Evolutionary conservation across 495 filamentous ascomycete genomes (phyloP), one percentile per base, ranked within the genome.

Genomic region (Physcia stellaris): DNA sequence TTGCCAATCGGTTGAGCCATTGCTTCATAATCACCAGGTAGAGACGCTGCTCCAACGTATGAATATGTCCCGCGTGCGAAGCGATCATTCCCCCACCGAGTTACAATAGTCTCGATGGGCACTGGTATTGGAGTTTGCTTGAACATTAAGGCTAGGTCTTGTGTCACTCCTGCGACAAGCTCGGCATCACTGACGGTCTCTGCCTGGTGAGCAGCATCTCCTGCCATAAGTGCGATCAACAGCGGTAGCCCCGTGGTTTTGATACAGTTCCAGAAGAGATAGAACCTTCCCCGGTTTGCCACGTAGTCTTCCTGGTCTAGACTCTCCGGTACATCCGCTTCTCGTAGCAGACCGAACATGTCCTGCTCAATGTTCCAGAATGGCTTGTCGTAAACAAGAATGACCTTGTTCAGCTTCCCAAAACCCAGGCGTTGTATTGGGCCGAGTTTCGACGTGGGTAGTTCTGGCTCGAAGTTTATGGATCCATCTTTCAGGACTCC

Each of bases 191-290:
- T 65, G 7, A 70, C 79, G 30, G 60, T 63, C 58, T 99, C 90
- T 1, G 84, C 81, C 45, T 93, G 75, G 43, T 80, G 77, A 20
- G 87, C 92, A n/a, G 90, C 81, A 50, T 96, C 82, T 15, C 90
- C 90, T 29, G 87, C 86, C 92, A 99, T 95, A 23, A 99, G 71
- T 13, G 86, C 92, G 31, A 95, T 71, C 13, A 98, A 63, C 4
- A 83, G 80, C 3, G 90, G 90, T 23, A 86, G 66, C 4, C 90
- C 90, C 34, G 82, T 84, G 2, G 83, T 92, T 42, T 84, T 81
- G 41, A 85, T 76, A 41, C 84, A 81, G 52, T 99, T 96, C 75
- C 93, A 96, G 71, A 94, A 95, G 48, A 96, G 72, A 50, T 95
- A 99, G 62, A 90, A 94, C 7, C 87, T 78, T 13, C 90, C 90